Base-by-base conservation (phyloP, 768 basidiomycete genomes). In the Mycena kentingensis region DNA sequence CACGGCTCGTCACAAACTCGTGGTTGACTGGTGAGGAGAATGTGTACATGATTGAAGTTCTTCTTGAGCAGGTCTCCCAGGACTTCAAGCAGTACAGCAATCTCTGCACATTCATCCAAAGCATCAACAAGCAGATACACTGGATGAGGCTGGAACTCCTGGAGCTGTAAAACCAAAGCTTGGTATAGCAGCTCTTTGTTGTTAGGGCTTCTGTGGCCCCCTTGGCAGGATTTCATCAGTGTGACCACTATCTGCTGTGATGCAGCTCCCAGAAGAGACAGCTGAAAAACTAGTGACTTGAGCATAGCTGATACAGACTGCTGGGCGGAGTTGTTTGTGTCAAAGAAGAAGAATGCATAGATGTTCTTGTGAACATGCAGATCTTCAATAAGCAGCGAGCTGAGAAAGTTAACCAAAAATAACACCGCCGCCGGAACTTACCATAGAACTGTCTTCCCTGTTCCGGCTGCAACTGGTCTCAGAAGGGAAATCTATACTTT, bases 51-150 rank as follows among this genome's bases (percentile, higher is more conserved):
- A 12, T 18, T 5, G 1, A 55, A 45, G 25, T n/a, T 43, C 25
- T 12, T 47, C 12, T 29, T 54, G 37, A 15, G 15, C 32, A 52
- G 46, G n/a, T 34, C 25, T 26, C 29, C 54, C 13, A 61, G 45
- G 11, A 53, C 28, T 2, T 27, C 31, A 3, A 60, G 38, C 7
- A 66, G 37, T 26, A 47, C 38, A 2, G 36, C 35, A n/a, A 46
- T 34, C 25, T 61, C 55, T 13, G 46, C 27, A 27, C 58, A 60
- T 51, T 66, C 64, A 26, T 66, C 64, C 2, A 65, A 44, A 0
- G 51, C 64, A 37, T 66, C 65, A 25, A 65, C 24, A 3, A 65
- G 37, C 32, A 65, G 44, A 29, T 59, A 65, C 1, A 54, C 58
- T n/a, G n/a, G n/a, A 0, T 31, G 36, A 6, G 31, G 5, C 11